Conservation (phyloP, 805 yeast species). For the Saccharomycopsis schoenii region DNA sequence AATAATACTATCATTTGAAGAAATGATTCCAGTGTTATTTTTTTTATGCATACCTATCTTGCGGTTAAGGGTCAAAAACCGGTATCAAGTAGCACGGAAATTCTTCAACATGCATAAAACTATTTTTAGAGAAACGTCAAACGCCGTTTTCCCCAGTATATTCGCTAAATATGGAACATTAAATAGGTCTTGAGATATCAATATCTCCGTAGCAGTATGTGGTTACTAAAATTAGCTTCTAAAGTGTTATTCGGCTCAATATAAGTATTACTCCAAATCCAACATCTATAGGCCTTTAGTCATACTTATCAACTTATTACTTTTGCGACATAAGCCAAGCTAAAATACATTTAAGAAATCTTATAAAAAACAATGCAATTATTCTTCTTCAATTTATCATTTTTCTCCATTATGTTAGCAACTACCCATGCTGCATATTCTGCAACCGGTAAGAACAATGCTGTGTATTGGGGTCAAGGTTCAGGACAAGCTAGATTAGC, state of each 20-base stretch:
- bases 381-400: background rate
- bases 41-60: background rate
- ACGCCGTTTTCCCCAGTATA: background rate
- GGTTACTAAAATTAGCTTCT: too few relatives aligned
- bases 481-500: constrained; percentile 36
- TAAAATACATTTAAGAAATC: too few relatives aligned
- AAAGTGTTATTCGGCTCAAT: too few relatives aligned
- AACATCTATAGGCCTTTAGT: too few relatives aligned
- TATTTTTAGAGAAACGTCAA: background rate
- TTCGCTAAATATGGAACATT: background rate
- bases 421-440: constrained; percentile 8
- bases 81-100: background rate
- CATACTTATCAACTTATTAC: too few relatives aligned
- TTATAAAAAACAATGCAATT: background rate
- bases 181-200: background rate
- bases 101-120: background rate
- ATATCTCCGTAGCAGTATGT: too few relatives aligned
- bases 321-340: too few relatives aligned
- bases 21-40: too few relatives aligned
- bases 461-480: constrained; percentile 66
- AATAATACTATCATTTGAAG: background rate
- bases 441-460: constrained; percentile 35
- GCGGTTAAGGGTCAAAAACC: background rate
- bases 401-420: background rate
- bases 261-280: too few relatives aligned